Percentiles rank a stretch among this genome's conserved stretches.
Conservation (phyloP, 139 green algal genomes). For the Tetraselmis striata region DNA sequence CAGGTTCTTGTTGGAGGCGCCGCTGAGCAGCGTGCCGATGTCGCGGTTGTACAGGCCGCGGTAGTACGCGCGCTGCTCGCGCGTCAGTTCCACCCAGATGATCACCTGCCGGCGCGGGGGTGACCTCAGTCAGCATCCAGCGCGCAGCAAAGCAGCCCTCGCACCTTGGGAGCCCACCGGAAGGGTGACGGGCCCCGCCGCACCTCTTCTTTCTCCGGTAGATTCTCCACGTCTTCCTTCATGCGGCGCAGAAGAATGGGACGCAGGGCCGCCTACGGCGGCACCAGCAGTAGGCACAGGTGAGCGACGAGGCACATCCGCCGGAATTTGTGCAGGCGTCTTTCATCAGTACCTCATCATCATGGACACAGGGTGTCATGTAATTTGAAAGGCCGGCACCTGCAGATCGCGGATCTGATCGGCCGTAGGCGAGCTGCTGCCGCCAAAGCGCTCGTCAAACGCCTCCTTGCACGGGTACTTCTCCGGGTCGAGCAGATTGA, state of each 20-base stretch:
- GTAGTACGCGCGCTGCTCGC: slow-evolving; percentile 75
- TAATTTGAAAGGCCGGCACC: too few species aligned
- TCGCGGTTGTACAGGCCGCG: slow-evolving; percentile 15
- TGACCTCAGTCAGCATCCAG: too few species aligned
- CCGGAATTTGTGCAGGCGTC: too few species aligned
- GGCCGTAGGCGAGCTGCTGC: slow-evolving; percentile 25
- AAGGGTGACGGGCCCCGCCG: background rate
- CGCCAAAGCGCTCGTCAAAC: slow-evolving; percentile 31
- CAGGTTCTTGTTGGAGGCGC: slow-evolving; percentile 51
- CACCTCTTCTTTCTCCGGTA: slow-evolving; percentile 93
- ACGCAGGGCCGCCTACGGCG: slow-evolving; percentile 59
- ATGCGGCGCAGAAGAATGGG: slow-evolving; percentile 88
- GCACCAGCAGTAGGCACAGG: too few species aligned
- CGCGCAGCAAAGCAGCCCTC: too few species aligned
- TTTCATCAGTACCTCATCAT: too few species aligned
- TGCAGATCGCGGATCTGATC: slow-evolving; percentile 58
- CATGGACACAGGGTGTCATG: too few species aligned
- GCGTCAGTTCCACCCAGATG: slow-evolving; percentile 80
- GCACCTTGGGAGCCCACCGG: too few species aligned
- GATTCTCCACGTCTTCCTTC: slow-evolving; percentile 95
- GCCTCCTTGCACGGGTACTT: slow-evolving; percentile 13
- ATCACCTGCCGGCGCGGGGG: too few species aligned
- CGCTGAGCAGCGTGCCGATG: slow-evolving; percentile 47
- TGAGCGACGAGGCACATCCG: too few species aligned
- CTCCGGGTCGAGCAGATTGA: slow-evolving; percentile 71